Percentiles rank a stretch among this genome's conserved stretches.
Conservation (phyloP, 768 basidiomycete species). For the Chalciporus chontae region DNA sequence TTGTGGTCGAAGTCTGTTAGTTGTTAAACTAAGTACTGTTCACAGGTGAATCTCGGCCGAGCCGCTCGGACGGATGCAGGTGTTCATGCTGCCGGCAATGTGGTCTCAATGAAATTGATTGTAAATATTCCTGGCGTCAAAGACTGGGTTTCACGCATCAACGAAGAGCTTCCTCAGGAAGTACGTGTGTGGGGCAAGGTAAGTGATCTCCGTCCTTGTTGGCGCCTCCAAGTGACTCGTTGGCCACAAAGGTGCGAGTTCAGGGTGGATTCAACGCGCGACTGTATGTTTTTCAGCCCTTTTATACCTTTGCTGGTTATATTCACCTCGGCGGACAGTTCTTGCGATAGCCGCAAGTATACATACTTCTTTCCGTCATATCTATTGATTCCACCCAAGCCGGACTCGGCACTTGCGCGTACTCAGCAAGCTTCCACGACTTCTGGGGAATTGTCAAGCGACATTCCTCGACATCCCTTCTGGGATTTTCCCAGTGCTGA, state of each 20-base stretch:
- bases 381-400: constrained; percentile 85
- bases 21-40: background rate
- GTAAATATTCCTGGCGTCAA: constrained; percentile 64
- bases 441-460: constrained; percentile 10
- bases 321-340: constrained; percentile 38
- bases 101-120: constrained; percentile 91
- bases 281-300: constrained; percentile 39
- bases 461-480: constrained; percentile 48
- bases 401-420: constrained; percentile 58
- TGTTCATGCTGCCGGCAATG: constrained; percentile 94
- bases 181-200: constrained; percentile 93
- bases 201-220: constrained; percentile 28
- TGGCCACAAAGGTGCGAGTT: constrained; percentile 49
- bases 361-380: constrained; percentile 97
- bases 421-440: constrained; percentile 35
- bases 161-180: constrained; percentile 84
- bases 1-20: background rate
- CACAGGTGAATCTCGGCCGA: constrained; percentile 75
- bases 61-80: constrained; percentile 97
- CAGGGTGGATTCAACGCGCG: constrained; percentile 84
- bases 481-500: constrained; percentile 47
- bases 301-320: background rate
- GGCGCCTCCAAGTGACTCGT: background rate
- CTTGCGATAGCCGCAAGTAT: constrained; percentile 95
- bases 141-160: constrained; percentile 71